phyloP scores from a whole-genome alignment of 2,329 filamentous ascomycete species.

The Fusarium nygamai region DNA sequence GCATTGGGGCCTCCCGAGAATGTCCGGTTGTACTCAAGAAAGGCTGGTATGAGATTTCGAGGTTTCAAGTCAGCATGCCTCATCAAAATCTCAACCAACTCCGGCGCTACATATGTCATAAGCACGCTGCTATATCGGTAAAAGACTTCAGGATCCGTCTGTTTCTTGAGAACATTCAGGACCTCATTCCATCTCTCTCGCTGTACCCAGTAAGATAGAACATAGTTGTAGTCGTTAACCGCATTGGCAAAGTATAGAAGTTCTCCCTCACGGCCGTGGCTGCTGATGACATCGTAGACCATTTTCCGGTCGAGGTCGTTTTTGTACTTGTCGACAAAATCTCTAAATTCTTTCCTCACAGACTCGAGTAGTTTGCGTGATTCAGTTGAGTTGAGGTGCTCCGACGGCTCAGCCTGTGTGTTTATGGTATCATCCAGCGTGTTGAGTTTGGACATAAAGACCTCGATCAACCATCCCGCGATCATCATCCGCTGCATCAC shows the following conservation, averaged over 20 bases:
- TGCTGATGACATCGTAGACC: constrained; percentile 94
- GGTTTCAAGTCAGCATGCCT: constrained; percentile 86
- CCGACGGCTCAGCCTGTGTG: constrained; percentile 83
- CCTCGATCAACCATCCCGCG: constrained; percentile 91
- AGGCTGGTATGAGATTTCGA: constrained; percentile 88
- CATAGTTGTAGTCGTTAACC: constrained; percentile 92
- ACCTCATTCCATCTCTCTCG: constrained; percentile 91
- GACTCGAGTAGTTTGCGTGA: constrained; percentile 75
- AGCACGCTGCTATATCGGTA: constrained; percentile 98
- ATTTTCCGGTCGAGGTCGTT: constrained; percentile 89
- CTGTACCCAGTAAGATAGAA: constrained; percentile 97
- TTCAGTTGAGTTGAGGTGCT: constrained; percentile 75
- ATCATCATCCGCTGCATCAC: constrained; percentile 97
- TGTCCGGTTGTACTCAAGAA: constrained; percentile 91
- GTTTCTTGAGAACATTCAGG: constrained; percentile 87
- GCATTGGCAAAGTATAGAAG: constrained; percentile 90
- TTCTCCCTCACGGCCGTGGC: constrained; percentile 93
- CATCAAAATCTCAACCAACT: constrained; percentile 95
- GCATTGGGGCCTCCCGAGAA: constrained; percentile 69
- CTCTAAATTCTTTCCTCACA: constrained; percentile 83
- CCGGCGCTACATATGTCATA: constrained; percentile 86
- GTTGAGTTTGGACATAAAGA: constrained; percentile 98
- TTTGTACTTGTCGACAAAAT: constrained; percentile 88
- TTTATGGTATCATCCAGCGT: constrained; percentile 93
- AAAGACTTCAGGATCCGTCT: constrained; percentile 91